A percentile compares a stretch with the other conserved stretches of the same genome.
phyloP scores from a whole-genome alignment of 179 eudicot species.

The Gypsophila paniculata region DNA sequence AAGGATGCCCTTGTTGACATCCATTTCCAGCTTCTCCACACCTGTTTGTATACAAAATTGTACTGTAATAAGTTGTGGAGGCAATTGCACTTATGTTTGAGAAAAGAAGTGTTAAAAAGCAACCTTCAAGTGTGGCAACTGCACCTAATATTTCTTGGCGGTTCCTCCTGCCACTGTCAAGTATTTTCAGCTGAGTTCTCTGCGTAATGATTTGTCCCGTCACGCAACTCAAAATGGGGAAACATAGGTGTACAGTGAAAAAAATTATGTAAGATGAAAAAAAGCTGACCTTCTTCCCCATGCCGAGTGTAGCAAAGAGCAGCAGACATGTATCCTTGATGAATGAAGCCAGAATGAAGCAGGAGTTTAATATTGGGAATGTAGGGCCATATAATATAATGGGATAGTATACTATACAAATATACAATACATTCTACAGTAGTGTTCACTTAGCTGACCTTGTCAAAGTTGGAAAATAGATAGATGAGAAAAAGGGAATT shows the following conservation, averaged over 20 bases:
- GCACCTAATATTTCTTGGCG: slow-evolving; percentile 30
- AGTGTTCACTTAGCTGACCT: not conserved
- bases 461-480: slow-evolving; percentile 6
- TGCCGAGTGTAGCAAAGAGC: not conserved
- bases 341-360: slow-evolving; percentile 4
- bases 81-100: no score
- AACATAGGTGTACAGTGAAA: no score
- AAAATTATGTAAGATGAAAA: not conserved
- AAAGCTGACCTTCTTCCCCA: slow-evolving; percentile 31
- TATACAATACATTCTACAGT: not conserved
- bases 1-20: slow-evolving; percentile 31
- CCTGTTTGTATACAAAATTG: no score
- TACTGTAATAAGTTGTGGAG: no score
- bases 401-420: no score
- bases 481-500: not conserved
- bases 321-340: not conserved
- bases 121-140: slow-evolving; percentile 40
- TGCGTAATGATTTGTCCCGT: slow-evolving; percentile 17
- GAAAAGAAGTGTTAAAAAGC: no score
- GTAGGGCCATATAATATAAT: not conserved
- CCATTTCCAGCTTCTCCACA: slow-evolving; percentile 36
- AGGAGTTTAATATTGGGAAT: not conserved
- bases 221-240: not conserved
- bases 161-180: slow-evolving; percentile 26
- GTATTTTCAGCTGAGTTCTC: slow-evolving; percentile 39